These are phyloP conservation scores for Diaporthe eres DNA, from an alignment of 2,329 filamentous ascomycete species.

Conservation along the genomic window DNA sequence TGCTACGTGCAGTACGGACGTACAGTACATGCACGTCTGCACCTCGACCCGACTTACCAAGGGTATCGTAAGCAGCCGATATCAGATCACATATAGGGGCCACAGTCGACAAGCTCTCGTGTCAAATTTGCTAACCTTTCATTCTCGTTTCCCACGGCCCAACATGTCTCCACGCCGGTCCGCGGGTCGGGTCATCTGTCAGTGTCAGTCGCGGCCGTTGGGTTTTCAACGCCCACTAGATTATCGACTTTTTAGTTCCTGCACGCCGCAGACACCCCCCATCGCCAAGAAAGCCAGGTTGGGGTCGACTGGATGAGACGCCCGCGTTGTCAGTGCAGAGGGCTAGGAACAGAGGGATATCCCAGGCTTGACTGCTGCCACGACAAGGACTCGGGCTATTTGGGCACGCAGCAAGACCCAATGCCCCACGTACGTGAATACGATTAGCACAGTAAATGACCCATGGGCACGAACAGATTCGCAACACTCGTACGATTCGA, in stretches of 20 bases:
- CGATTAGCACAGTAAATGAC: slow-evolving; percentile 5
- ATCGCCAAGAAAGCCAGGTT: slow-evolving; percentile 18
- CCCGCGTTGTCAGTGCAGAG: slow-evolving; percentile 30
- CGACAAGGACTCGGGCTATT: slow-evolving; percentile 22
- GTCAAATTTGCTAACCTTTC: slow-evolving; percentile 28
- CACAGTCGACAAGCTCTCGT: slow-evolving; percentile 31
- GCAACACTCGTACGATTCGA: slow-evolving; percentile 27
- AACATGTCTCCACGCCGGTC: slow-evolving; percentile 6
- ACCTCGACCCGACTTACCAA: slow-evolving; percentile 28
- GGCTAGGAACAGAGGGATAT: slow-evolving; percentile 31
- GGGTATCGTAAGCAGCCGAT: slow-evolving; percentile 31
- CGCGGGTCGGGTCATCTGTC: slow-evolving; percentile 26
- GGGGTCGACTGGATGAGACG: slow-evolving; percentile 29
- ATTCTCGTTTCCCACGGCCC: slow-evolving; percentile 4
- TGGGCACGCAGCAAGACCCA: slow-evolving; percentile 12
- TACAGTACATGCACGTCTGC: slow-evolving; percentile 5
- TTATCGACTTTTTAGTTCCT: slow-evolving; percentile 21
- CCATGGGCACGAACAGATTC: slow-evolving; percentile 15
- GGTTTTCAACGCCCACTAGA: slow-evolving; percentile 24
- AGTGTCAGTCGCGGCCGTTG: slow-evolving; percentile 30
- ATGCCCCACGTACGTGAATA: slow-evolving; percentile 29
- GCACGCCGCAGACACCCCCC: not conserved
- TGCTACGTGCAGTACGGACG: not conserved
- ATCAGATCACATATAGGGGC: slow-evolving; percentile 31
- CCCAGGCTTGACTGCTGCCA: slow-evolving; percentile 15